These are phyloP conservation scores for Aspergillus hortae DNA, from an alignment of 2,329 filamentous ascomycete genomes.

Conservation along the genomic window DNA sequence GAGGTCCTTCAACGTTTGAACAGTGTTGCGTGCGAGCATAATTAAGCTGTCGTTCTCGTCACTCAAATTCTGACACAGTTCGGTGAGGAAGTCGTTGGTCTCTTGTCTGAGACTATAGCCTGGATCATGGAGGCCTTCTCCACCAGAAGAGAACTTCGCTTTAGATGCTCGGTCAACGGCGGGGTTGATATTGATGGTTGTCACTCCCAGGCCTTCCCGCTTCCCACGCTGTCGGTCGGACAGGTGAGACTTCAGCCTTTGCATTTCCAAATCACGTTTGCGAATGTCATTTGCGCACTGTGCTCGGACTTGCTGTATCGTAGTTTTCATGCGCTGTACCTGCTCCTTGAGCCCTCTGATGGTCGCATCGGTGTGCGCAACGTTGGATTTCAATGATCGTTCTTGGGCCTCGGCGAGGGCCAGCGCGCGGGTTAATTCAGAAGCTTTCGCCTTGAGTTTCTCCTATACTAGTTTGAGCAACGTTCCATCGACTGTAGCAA, in stretches of 20 bases:
- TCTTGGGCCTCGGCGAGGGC: conserved; percentile 66
- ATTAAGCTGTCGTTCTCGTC: conserved; percentile 89
- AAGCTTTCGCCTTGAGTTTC: conserved; percentile 52
- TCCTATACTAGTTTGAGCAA: conserved; percentile 36
- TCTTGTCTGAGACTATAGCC: conserved; percentile 74
- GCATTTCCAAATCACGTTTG: conserved; percentile 84
- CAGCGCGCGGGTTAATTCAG: conserved; percentile 55
- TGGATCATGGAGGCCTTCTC: conserved; percentile 49
- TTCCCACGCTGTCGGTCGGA: conserved; percentile 62
- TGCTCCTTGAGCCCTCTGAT: conserved; percentile 81
- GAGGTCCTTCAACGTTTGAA: conserved; percentile 63
- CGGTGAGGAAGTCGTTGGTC: conserved; percentile 86
- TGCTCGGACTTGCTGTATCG: conserved; percentile 76
- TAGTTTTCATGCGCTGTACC: conserved; percentile 70
- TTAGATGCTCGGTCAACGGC: conserved; percentile 32
- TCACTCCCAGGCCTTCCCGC: conserved; percentile 51
- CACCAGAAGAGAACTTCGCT: conserved; percentile 26
- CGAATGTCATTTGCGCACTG: conserved; percentile 88
- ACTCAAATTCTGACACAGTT: conserved; percentile 75
- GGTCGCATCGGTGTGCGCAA: conserved; percentile 70
- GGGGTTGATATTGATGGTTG: conserved; percentile 46
- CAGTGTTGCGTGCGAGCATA: conserved; percentile 65
- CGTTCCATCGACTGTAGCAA: not conserved
- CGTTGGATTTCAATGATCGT: conserved; percentile 63
- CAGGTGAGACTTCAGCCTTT: conserved; percentile 82